Evolutionary conservation across 345 rosid species (phyloP).

Genomic region (Heritiera fomes): DNA sequence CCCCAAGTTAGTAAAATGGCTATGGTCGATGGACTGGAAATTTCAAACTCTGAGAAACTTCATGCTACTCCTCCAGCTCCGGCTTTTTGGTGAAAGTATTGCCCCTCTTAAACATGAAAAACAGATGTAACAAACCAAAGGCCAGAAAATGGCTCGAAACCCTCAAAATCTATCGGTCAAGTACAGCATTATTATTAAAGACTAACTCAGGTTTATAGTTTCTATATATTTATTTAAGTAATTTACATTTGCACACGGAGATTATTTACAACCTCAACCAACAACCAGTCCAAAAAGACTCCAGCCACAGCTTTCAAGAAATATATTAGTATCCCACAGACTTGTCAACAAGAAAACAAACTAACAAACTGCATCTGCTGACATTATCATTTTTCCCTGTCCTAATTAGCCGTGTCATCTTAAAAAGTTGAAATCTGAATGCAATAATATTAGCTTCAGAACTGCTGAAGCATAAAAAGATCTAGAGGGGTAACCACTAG

Average conservation of each 20-base stretch:
- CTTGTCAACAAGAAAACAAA: not conserved
- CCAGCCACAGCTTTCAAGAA: not conserved
- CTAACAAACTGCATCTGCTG: not conserved
- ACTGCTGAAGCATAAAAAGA: too few species aligned
- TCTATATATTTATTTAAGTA: not conserved
- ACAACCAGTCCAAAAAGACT: not conserved
- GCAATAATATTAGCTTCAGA: too few species aligned
- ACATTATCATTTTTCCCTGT: too few species aligned
- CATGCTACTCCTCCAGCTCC: not conserved
- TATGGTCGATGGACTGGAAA: conserved; percentile 14
- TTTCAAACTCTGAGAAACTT: not conserved
- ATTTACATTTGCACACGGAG: too few species aligned
- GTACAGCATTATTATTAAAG: not conserved
- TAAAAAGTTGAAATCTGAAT: too few species aligned
- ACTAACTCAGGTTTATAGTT: not conserved
- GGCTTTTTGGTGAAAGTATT: not conserved
- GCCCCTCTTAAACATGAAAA: not conserved
- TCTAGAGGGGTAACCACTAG: too few species aligned
- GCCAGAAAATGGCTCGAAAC: not conserved
- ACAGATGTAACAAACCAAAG: not conserved
- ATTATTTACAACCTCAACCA: not conserved
- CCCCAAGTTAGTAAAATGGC: not conserved
- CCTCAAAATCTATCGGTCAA: not conserved
- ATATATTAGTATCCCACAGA: not conserved
- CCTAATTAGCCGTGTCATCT: too few species aligned